These are phyloP conservation scores for Phytophthora europaea DNA, from an alignment of 352 stramenopile species.

Conservation along the genomic window DNA sequence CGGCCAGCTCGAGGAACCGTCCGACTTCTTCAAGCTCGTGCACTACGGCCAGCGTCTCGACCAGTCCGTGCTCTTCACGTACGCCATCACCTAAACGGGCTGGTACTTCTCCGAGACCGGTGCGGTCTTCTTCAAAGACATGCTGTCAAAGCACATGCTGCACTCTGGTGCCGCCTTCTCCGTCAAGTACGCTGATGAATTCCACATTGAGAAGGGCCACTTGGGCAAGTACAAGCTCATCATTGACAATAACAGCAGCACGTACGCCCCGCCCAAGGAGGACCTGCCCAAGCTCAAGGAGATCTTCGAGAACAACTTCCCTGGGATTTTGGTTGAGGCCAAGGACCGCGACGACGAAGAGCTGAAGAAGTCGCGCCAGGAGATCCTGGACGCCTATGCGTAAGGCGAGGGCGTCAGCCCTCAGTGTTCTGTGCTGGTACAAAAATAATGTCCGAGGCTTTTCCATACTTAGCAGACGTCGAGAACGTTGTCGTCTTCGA, in stretches of 20 bases:
- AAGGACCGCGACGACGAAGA: conserved; percentile 31
- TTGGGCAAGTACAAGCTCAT: conserved; percentile 33
- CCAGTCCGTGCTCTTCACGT: conserved; percentile 51
- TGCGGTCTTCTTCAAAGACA: conserved; percentile 50
- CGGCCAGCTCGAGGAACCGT: conserved; percentile 7
- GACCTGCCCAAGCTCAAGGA: conserved; percentile 38
- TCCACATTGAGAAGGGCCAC: conserved; percentile 36
- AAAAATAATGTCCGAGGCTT: too few relatives aligned
- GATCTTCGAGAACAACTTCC: conserved; percentile 43
- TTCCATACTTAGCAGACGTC: too few relatives aligned
- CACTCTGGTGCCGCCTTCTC: conserved; percentile 36
- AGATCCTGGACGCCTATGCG: conserved; percentile 42
- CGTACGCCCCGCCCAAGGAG: conserved; percentile 40
- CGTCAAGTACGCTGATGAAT: conserved; percentile 47
- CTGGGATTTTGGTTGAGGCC: conserved; percentile 33
- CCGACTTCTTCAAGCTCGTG: conserved; percentile 45
- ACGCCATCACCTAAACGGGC: conserved; percentile 40
- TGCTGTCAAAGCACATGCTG: conserved; percentile 53
- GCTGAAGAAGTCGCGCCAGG: conserved; percentile 32
- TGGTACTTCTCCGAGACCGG: conserved; percentile 55
- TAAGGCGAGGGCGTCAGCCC: neutral
- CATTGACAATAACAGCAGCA: conserved; percentile 55
- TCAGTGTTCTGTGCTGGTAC: too few relatives aligned
- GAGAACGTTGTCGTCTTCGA: too few relatives aligned
- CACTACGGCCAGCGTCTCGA: conserved; percentile 32